Percentiles rank a stretch among this genome's conserved stretches.
Conservation (phyloP, 495 filamentous ascomycete genomes). For the Daldinia caldariorum region DNA sequence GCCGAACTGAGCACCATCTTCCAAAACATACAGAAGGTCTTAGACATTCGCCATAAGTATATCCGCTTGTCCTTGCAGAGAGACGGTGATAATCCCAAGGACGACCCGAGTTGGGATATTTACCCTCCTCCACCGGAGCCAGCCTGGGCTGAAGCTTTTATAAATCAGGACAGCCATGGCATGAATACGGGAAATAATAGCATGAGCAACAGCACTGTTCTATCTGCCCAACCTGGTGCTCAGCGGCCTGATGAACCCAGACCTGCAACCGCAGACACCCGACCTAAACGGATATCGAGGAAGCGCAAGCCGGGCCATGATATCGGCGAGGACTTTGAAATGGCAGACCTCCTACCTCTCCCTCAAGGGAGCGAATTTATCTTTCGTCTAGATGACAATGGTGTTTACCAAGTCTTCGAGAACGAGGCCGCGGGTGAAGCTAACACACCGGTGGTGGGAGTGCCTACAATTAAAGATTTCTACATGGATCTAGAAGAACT, state of each 20-base stretch:
- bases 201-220: constrained; percentile 64
- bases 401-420: constrained; percentile 92
- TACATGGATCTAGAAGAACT: constrained; percentile 94
- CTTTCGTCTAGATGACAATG: constrained; percentile 80
- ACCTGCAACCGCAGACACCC: constrained; percentile 33
- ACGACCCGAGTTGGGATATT: constrained; percentile 83
- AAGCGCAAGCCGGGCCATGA: constrained; percentile 88
- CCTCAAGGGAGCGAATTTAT: constrained; percentile 74
- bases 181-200: constrained; percentile 58
- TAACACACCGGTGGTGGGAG: constrained; percentile 73
- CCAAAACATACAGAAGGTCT: constrained; percentile 81
- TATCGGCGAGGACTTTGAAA: constrained; percentile 89
- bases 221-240: constrained; percentile 49
- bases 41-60: constrained; percentile 90
- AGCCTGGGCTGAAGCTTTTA: constrained; percentile 79
- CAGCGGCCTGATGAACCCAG: constrained; percentile 25
- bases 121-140: constrained; percentile 92
- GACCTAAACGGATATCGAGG: constrained; percentile 52
- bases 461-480: constrained; percentile 90
- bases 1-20: constrained; percentile 86
- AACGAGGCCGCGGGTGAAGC: constrained; percentile 67
- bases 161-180: constrained; percentile 49
- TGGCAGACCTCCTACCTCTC: constrained; percentile 77
- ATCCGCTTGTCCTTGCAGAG: constrained; percentile 86
- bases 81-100: constrained; percentile 82